A percentile compares a stretch with the other conserved stretches of the same genome.
Evolutionary conservation across 345 rosid genomes (phyloP).

Genomic region (Rhizophora apiculata): DNA sequence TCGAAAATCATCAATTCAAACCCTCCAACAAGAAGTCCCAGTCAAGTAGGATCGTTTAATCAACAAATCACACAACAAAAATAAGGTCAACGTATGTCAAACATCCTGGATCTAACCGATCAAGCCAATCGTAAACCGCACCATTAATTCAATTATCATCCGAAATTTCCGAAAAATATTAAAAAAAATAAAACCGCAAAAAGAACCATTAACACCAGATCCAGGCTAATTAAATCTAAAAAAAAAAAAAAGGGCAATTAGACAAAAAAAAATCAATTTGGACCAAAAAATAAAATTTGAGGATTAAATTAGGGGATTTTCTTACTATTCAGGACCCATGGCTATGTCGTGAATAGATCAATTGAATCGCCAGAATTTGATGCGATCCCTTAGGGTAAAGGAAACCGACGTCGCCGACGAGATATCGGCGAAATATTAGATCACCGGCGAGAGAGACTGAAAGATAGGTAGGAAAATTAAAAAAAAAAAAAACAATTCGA

Average conservation of each 20-base stretch:
- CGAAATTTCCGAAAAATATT: neutral
- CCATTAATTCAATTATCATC: neutral
- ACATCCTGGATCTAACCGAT: conserved; percentile 28
- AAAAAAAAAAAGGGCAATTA: neutral
- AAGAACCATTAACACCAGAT: conserved; percentile 6
- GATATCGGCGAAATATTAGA: conserved; percentile 15
- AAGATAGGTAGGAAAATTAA: neutral
- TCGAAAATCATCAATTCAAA: too few relatives aligned
- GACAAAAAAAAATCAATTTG: neutral
- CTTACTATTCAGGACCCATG: conserved; percentile 98
- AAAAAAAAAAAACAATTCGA: neutral
- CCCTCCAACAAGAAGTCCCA: too few relatives aligned
- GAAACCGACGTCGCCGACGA: conserved; percentile 13
- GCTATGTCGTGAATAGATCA: conserved; percentile 18
- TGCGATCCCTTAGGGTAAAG: conserved; percentile 1
- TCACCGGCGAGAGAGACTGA: conserved; percentile 33
- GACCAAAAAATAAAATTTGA: too few relatives aligned
- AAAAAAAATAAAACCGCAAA: neutral
- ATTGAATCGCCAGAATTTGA: conserved; percentile 17
- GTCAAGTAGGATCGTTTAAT: too few relatives aligned
- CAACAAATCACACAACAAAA: too few relatives aligned
- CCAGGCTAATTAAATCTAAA: neutral
- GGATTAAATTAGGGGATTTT: neutral
- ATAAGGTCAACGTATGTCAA: conserved; percentile 24
- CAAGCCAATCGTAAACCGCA: conserved; percentile 3